phyloP scores from a whole-genome alignment of 78 protist genomes.

The Chrysochromulina tobinii region DNA sequence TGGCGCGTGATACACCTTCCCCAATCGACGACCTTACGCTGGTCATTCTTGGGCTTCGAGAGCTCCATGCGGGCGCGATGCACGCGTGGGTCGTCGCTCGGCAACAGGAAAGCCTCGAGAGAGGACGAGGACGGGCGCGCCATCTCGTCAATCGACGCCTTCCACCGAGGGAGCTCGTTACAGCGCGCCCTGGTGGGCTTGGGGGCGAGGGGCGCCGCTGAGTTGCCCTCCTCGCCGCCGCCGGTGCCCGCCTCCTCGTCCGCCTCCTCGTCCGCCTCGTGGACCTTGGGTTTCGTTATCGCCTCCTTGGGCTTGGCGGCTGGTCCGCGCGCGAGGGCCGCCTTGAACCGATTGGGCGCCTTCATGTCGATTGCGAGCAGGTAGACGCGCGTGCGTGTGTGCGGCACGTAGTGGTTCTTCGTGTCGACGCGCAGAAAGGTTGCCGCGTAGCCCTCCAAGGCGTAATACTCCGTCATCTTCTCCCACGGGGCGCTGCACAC shows the following conservation, averaged over 20 bases:
- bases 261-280: background rate
- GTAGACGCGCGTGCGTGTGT: constrained; percentile 49
- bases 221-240: background rate
- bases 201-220: no score
- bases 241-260: background rate
- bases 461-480: background rate
- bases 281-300: no score
- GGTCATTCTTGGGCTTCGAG: background rate
- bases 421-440: constrained; percentile 24
- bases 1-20: constrained; percentile 46
- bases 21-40: background rate
- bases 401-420: constrained; percentile 49
- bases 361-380: constrained; percentile 18
- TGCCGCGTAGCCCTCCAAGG: constrained; percentile 30
- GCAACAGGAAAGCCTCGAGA: constrained; percentile 29
- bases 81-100: constrained; percentile 37
- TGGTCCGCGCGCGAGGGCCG: background rate
- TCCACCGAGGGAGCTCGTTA: background rate
- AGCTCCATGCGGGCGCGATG: background rate
- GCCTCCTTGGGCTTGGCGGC: background rate
- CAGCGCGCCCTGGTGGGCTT: no score
- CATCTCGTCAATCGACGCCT: background rate
- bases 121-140: background rate
- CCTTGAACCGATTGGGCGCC: background rate
- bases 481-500: constrained; percentile 53